These are phyloP conservation scores for Alternaria tenuissima DNA, from an alignment of 2,329 filamentous ascomycete species.

Conservation along the genomic window DNA sequence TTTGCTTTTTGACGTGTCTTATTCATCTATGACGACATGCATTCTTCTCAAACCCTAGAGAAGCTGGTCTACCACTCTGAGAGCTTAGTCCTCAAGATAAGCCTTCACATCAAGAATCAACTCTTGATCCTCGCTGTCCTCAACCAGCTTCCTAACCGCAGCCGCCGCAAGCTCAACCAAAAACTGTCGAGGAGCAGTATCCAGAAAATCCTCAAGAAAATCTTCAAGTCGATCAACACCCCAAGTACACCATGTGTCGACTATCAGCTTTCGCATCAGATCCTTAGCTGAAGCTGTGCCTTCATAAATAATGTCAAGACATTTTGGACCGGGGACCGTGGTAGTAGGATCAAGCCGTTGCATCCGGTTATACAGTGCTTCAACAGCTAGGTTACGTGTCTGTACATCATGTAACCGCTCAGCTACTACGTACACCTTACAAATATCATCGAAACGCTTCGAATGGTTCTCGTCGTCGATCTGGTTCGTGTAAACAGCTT, in stretches of 20 bases:
- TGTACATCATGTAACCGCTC: constrained; percentile 11
- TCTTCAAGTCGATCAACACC: background rate
- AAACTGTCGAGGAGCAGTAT: background rate
- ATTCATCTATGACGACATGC: background rate
- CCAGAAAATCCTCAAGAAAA: background rate
- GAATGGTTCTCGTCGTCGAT: constrained; percentile 1
- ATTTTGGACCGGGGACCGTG: background rate
- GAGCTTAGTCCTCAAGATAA: background rate
- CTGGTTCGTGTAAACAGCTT: constrained; percentile 18
- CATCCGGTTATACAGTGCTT: background rate
- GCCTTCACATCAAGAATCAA: background rate
- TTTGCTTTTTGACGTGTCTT: background rate
- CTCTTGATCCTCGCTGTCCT: background rate
- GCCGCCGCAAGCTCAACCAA: background rate
- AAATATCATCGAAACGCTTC: background rate
- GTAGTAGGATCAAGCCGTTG: too few species aligned
- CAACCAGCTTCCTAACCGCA: background rate
- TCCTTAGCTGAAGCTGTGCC: background rate
- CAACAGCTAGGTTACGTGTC: background rate
- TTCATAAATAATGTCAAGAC: background rate
- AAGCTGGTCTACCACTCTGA: background rate
- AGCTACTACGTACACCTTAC: constrained; percentile 28
- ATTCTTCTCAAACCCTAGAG: background rate
- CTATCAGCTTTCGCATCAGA: background rate
- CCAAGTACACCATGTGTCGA: background rate